A percentile compares a stretch with the other conserved stretches of the same genome.
phyloP scores from a whole-genome alignment of 2,329 filamentous ascomycete genomes.

The Acephala macrosclerotiorum region DNA sequence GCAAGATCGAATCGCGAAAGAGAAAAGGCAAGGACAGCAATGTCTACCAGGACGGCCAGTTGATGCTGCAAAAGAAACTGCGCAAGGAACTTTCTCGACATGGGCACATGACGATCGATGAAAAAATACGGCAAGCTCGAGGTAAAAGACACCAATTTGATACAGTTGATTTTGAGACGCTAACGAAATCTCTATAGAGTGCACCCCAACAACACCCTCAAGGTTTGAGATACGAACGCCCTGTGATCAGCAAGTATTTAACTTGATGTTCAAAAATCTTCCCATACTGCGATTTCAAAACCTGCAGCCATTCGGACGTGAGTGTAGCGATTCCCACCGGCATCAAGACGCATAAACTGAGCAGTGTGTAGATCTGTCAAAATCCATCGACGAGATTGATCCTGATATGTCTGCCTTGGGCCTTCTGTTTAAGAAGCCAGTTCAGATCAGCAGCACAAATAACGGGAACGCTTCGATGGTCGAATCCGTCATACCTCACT shows the following conservation, averaged over 20 bases:
- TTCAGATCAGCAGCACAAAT: too few species aligned
- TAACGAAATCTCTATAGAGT: too few species aligned
- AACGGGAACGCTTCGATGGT: neutral
- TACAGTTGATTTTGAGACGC: too few species aligned
- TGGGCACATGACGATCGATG: neutral
- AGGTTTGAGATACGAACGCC: neutral
- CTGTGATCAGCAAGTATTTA: neutral
- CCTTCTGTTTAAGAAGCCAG: too few species aligned
- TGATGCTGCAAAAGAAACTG: neutral
- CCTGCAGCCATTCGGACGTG: neutral
- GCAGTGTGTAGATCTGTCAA: too few species aligned
- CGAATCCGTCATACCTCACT: neutral
- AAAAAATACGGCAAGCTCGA: neutral
- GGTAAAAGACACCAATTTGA: too few species aligned
- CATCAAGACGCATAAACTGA: too few species aligned
- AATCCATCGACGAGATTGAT: too few species aligned
- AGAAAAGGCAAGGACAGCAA: neutral
- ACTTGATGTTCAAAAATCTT: neutral
- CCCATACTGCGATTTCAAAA: neutral
- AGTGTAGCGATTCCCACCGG: neutral
- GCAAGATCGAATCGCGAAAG: neutral
- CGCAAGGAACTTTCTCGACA: neutral
- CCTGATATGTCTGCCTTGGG: too few species aligned
- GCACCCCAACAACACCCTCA: neutral
- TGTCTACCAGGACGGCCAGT: neutral